phyloP scores from a whole-genome alignment of 2,329 filamentous ascomycete genomes.

The Microdochium bolleyi region DNA sequence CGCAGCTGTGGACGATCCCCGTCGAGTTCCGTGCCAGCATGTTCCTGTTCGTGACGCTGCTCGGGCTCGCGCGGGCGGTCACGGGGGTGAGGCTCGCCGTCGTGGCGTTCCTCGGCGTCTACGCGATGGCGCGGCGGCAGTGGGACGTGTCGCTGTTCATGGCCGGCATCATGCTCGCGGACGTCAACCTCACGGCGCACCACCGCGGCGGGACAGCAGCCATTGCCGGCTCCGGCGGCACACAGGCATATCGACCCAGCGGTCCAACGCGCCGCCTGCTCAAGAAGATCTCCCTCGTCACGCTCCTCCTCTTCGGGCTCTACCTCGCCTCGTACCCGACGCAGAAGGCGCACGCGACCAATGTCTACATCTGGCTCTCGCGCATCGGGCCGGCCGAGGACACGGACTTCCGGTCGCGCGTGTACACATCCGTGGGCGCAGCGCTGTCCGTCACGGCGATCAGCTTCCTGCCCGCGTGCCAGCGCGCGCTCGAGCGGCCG shows the following conservation, averaged over 20 bases:
- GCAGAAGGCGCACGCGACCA: background rate
- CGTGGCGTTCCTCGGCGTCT: slow-evolving; percentile 1
- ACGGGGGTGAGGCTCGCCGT: slow-evolving; percentile 4
- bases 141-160: slow-evolving; percentile 12
- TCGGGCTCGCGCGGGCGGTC: slow-evolving; percentile 11
- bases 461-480: slow-evolving; percentile 4
- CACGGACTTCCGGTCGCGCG: background rate
- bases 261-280: background rate
- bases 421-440: background rate
- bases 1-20: slow-evolving; percentile 13
- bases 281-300: background rate
- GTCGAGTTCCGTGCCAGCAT: slow-evolving; percentile 11
- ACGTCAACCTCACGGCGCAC: slow-evolving; percentile 1
- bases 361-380: background rate
- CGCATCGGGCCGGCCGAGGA: background rate
- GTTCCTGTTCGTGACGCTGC: slow-evolving; percentile 5
- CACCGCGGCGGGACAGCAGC: background rate
- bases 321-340: background rate
- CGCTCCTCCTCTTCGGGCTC: background rate
- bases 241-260: background rate
- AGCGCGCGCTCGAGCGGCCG: slow-evolving; percentile 11
- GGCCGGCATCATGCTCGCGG: slow-evolving; percentile 11
- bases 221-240: background rate
- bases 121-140: slow-evolving; percentile 6
- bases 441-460: background rate